Base-by-base conservation (phyloP, 2,329 filamentous ascomycete genomes). In the Mollisia scopiformis region DNA sequence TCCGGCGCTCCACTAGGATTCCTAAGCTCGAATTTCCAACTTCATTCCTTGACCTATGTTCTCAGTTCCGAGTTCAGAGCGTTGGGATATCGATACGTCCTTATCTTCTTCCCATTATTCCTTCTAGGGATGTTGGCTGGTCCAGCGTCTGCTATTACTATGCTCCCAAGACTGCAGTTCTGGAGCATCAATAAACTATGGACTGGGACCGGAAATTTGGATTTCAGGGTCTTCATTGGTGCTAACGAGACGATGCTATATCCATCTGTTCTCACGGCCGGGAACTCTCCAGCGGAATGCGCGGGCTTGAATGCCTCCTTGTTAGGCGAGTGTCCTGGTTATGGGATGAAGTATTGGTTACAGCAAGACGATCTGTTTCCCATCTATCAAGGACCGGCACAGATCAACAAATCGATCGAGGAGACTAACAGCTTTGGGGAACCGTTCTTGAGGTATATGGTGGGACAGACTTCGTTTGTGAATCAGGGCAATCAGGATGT, bases 151-250 rank as follows among this genome's bases (percentile, higher is more conserved):
- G 59, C 59, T 6, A 61, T 61, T 41, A 43, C 41, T 1, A 61
- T 61, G 41, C 19, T 61, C 21, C 59, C 59, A 14, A 54, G 55
- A 25, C 35, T 61, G 27, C 54, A 61, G 25, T 61, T 49, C n/a
- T 61, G 59, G 55, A 11, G 19, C 11, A n/a, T 61, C 0, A 23
- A 52, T 14, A 51, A 47, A 5, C n/a, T 49, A 6, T 60, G 58
- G 58, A 8, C 57, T 25, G 46, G 25, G 8, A 56, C 51, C 7
- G 58, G 47, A 6, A 30, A 56, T 13, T 46, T 60, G 16, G 35
- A 60, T 16, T 60, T 60, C 21, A 6, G 23, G 8, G 58, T 60
- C 30, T 60, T 56, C 19, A 52, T 60, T 7, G 28, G 28, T 13
- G 52, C 52, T 4, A 46, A 33, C 8, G 43, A 52, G 33, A 13